These are phyloP conservation scores for Plasmodium cynomolgi DNA, from an alignment of 169 alveolate genomes.

Conservation along the genomic window DNA sequence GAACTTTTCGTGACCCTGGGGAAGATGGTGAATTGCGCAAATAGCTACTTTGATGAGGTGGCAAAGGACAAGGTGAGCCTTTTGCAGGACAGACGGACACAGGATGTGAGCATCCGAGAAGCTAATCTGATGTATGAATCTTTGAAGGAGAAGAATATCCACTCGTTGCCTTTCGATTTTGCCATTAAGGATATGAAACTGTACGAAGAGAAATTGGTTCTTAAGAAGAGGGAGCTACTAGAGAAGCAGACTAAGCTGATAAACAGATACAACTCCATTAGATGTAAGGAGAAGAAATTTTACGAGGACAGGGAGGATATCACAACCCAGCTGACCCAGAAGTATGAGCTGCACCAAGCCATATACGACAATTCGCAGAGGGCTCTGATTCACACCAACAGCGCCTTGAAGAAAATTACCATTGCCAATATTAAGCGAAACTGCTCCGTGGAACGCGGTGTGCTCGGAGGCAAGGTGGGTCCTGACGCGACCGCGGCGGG, in stretches of 20 bases:
- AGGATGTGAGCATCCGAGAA: slow-evolving; percentile 26
- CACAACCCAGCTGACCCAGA: slow-evolving; percentile 6
- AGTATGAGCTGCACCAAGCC: slow-evolving; percentile 48
- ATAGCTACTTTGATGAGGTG: not conserved
- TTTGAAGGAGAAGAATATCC: slow-evolving; percentile 35
- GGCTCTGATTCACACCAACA: slow-evolving; percentile 24
- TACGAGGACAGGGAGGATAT: slow-evolving; percentile 36
- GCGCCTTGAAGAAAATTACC: slow-evolving; percentile 33
- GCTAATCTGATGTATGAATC: slow-evolving; percentile 35
- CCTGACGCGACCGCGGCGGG: not conserved
- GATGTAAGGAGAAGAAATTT: slow-evolving; percentile 25
- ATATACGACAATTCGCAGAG: slow-evolving; percentile 22
- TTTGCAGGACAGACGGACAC: not conserved
- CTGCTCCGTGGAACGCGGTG: not conserved
- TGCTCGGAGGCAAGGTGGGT: not conserved
- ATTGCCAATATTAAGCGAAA: slow-evolving; percentile 26
- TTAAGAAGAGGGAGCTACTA: slow-evolving; percentile 30
- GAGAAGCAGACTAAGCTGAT: slow-evolving; percentile 39
- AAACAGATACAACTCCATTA: slow-evolving; percentile 12
- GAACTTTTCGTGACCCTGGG: slow-evolving; percentile 7
- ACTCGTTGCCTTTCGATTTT: slow-evolving; percentile 58
- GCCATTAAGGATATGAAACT: slow-evolving; percentile 61
- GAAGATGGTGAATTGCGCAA: slow-evolving; percentile 21
- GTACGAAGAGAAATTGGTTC: slow-evolving; percentile 20
- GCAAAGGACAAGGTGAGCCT: slow-evolving; percentile 4